Conservation (phyloP, 306 rosid species). For the Glycyrrhiza uralensis region DNA sequence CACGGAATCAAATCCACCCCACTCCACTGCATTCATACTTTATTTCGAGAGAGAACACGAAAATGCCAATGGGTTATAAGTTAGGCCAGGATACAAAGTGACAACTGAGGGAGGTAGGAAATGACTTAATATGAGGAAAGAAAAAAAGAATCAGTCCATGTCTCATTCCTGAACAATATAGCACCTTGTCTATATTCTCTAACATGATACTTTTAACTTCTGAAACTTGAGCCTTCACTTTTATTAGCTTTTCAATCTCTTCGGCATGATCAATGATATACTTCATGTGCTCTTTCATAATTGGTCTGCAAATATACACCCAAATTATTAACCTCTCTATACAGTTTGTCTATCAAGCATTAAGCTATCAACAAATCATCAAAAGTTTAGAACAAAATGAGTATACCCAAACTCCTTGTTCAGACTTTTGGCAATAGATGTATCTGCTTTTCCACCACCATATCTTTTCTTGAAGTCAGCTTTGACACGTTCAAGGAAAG, state of each 20-base stretch:
- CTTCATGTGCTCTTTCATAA: conserved; percentile 93
- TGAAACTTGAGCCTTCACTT: conserved; percentile 93
- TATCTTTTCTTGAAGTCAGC: conserved; percentile 82
- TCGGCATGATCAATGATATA: conserved; percentile 84
- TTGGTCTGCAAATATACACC: conserved; percentile 53
- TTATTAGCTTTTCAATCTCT: conserved; percentile 82
- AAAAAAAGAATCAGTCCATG: neutral
- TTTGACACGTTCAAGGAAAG: conserved; percentile 79
- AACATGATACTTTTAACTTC: conserved; percentile 91
- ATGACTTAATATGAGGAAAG: neutral
- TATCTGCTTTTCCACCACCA: conserved; percentile 91
- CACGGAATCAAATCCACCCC: neutral
- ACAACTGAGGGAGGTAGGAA: neutral
- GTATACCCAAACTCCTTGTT: conserved; percentile 88
- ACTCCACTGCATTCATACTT: neutral
- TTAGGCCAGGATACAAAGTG: neutral
- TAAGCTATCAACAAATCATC: neutral
- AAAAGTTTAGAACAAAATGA: conserved; percentile 19
- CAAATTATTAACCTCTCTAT: neutral
- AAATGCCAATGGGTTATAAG: neutral
- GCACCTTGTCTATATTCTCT: conserved; percentile 68
- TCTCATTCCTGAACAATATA: neutral
- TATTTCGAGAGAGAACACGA: neutral
- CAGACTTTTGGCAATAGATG: conserved; percentile 83
- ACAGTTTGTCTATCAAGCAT: neutral